phyloP scores from a whole-genome alignment of 495 filamentous ascomycete genomes.

The Trichocladium uniseriatum region DNA sequence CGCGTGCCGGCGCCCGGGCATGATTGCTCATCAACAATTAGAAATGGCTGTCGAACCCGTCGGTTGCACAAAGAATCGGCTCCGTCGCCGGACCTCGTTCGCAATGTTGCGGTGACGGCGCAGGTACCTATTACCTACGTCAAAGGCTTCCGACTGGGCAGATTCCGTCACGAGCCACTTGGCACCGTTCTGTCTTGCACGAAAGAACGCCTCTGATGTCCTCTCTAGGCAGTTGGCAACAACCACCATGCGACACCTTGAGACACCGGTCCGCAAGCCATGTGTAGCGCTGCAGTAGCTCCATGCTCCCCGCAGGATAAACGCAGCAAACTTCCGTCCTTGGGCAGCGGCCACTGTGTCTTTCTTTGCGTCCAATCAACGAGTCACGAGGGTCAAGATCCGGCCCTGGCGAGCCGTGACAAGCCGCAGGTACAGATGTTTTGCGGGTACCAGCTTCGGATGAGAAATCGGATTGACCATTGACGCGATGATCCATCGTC shows the following conservation, averaged over 20 bases:
- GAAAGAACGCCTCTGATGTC: not conserved
- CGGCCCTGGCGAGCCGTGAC: not conserved
- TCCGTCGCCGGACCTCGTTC: not conserved
- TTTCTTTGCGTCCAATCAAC: not conserved
- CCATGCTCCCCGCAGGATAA: not conserved
- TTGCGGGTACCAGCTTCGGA: too few relatives aligned
- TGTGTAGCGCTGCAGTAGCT: not conserved
- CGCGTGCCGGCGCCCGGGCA: not conserved
- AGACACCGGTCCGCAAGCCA: not conserved
- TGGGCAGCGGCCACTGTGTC: not conserved
- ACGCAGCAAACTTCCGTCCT: not conserved
- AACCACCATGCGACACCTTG: not conserved
- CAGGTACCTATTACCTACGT: slow-evolving; percentile 1
- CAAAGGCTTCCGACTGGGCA: not conserved
- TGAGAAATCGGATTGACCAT: too few relatives aligned
- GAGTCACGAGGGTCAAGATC: not conserved
- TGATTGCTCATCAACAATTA: slow-evolving; percentile 11
- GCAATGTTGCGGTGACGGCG: not conserved
- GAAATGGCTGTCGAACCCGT: not conserved
- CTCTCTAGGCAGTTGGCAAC: not conserved
- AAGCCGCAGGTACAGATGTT: slow-evolving; percentile 5
- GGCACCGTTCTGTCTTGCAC: not conserved
- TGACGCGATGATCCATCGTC: too few relatives aligned
- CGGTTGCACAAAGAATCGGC: not conserved
- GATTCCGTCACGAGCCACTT: not conserved